Conservation (phyloP, 2,329 filamentous ascomycete genomes). For the Calonectria leucothoes region DNA sequence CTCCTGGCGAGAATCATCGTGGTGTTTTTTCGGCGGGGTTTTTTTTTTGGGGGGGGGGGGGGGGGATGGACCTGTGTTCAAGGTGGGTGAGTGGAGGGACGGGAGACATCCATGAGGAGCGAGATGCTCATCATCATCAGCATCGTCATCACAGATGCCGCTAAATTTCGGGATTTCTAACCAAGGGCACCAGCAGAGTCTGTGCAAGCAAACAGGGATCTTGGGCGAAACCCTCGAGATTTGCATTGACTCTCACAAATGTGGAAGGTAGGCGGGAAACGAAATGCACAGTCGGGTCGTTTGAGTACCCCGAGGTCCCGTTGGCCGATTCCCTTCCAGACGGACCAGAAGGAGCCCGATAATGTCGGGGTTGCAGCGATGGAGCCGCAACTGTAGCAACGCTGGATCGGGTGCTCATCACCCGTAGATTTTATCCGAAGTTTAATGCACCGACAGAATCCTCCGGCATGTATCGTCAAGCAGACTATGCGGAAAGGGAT, state of each 20-base stretch:
- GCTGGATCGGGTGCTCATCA: neutral
- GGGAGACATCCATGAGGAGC: neutral
- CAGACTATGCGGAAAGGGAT: neutral
- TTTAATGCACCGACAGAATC: neutral
- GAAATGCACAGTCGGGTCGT: neutral
- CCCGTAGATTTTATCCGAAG: neutral
- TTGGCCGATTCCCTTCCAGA: neutral
- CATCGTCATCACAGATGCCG: neutral
- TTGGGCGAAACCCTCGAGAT: too few relatives aligned
- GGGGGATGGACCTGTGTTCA: neutral
- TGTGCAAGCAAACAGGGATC: neutral
- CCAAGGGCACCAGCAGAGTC: neutral
- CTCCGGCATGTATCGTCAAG: neutral
- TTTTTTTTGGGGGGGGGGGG: neutral
- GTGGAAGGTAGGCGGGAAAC: neutral
- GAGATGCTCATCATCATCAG: too few relatives aligned
- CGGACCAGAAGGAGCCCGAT: neutral
- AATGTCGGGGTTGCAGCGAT: neutral
- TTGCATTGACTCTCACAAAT: too few relatives aligned
- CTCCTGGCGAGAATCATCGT: neutral
- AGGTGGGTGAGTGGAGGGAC: neutral
- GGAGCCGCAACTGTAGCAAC: neutral
- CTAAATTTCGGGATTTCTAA: neutral
- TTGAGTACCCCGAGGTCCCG: neutral
- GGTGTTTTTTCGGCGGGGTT: neutral